Base-by-base conservation (phyloP, 2,329 filamentous ascomycete species). In the Sporothrix curviconia region DNA sequence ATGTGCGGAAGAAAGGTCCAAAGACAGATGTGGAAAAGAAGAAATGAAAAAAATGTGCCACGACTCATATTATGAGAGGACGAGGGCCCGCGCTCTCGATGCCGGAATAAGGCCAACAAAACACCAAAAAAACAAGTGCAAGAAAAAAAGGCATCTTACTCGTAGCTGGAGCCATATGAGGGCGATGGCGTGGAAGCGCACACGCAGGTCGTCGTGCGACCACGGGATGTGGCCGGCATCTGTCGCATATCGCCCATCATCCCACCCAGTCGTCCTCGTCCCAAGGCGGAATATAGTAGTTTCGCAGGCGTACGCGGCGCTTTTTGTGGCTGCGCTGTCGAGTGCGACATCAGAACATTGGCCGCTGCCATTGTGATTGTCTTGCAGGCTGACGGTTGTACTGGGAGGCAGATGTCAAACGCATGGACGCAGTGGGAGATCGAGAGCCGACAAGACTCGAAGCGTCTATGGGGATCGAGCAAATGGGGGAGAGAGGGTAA, bases 291-390 rank as follows among this genome's bases (percentile, higher is more conserved):
- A 68, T 62, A 67, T 66, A 62, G 68, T 66, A 62, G 68, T 66
- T 65, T 63, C 64, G 66, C 63, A 73, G 62, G 69, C 71, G 73
- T 66, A 70, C 64, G 60, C 54, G 52, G 54, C 69, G 68, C 66
- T 71, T 59, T 15, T 57, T 73, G 65, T 71, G 71, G 66, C 70
- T 72, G 70, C 74, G 69, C 66, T 69, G 68, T 68, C 72, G 69
- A 40, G 59, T 68, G 72, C 64, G 70, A 71, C 62, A 69, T 68
- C 69, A 75, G 67, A 71, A 80, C 72, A 64, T 73, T 72, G 72
- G 73, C 74, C 69, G 77, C 71, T 70, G 80, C 79, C 80, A 83
- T 83, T 69, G 66, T 79, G 76, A 69, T 69, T 73, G 70, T 73
- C 70, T 63, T 63, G 64, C 65, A 70, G 72, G 69, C 72, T 77